phyloP scores from a whole-genome alignment of 23 red algal genomes.

The Gracilaria gracilis region DNA sequence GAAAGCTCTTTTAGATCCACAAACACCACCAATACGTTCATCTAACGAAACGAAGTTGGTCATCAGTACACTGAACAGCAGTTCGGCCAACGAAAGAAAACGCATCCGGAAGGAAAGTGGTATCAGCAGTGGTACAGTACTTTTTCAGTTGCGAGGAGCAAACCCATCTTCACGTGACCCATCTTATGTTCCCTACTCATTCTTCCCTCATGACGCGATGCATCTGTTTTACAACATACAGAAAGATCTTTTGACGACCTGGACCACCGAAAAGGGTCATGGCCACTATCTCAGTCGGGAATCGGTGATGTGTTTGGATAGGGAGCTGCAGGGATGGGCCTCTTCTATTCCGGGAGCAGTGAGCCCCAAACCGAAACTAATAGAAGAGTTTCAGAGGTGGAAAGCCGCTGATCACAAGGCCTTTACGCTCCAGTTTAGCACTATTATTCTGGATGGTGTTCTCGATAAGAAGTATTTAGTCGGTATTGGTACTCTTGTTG shows the following conservation, averaged over 20 bases:
- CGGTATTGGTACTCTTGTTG: not conserved
- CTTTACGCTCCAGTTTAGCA: not conserved
- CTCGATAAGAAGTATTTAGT: not conserved
- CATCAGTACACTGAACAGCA: not conserved
- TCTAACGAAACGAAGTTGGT: not conserved
- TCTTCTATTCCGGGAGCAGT: too few relatives aligned
- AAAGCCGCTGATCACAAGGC: conserved; percentile 26
- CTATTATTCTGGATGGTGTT: conserved; percentile 3
- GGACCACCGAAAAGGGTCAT: not conserved
- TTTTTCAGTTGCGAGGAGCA: not conserved
- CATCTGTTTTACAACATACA: conserved; percentile 51
- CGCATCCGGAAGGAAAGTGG: not conserved
- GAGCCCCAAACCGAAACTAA: too few relatives aligned
- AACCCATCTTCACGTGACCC: not conserved
- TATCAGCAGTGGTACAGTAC: not conserved
- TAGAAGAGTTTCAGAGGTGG: not conserved
- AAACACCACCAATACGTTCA: not conserved
- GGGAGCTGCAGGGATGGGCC: too few relatives aligned
- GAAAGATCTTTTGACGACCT: not conserved
- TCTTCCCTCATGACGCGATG: conserved; percentile 37
- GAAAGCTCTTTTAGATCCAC: not conserved
- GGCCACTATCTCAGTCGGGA: not conserved
- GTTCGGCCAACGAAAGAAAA: too few relatives aligned
- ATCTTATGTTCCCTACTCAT: not conserved
- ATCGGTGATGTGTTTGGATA: conserved; percentile 4